Base-by-base conservation (phyloP, 257 asterid species). In the Misopates orontium region DNA sequence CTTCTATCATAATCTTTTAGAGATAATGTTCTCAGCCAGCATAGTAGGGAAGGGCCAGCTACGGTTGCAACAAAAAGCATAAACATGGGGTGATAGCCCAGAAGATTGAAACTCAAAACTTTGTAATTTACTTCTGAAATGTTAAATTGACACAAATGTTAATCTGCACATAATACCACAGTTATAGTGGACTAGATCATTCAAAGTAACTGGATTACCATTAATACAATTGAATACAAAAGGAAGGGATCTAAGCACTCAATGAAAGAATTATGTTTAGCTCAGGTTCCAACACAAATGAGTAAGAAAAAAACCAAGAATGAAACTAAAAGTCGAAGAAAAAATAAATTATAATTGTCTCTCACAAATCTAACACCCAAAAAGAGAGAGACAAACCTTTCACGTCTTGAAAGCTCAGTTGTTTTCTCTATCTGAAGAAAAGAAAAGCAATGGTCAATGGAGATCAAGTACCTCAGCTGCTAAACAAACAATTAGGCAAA, bases 331-430 rank as follows among this genome's bases (percentile, higher is more conserved):
- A 31, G 1, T 19, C 20, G 17, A 12, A n/a, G 31, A 28, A 49
- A 47, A 8, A 55, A 8, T 56, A 49, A 49, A 19, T 25, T 57
- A 53, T n/a, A 32, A 49, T 22, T 48, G 18, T 51, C 19, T 50
- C 22, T 23, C 13, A 36, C 28, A 58, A 45, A 44, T 54, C 7
- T 16, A 51, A 66, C 15, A 28, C 8, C 52, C 23, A 20, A 19
- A 48, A n/a, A 70, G 22, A 49, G 44, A 64, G 13, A 52, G 69
- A 78, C 84, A 65, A 64, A 88, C 96, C 96, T 88, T 82, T 88
- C 96, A 54, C 96, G 91, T 56, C 98, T 79, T 36, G 96, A 88
- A 67, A 91, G 98, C 84, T 91, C 98, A 42, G 89, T 77, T 71
- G 98, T 88, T 79, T 88, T 91, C 71, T 88, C 98, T 16, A 83